A percentile compares a stretch with the other conserved stretches of the same genome.
Conservation (phyloP, 2,329 filamentous ascomycete genomes). For the Phoma sp. region DNA sequence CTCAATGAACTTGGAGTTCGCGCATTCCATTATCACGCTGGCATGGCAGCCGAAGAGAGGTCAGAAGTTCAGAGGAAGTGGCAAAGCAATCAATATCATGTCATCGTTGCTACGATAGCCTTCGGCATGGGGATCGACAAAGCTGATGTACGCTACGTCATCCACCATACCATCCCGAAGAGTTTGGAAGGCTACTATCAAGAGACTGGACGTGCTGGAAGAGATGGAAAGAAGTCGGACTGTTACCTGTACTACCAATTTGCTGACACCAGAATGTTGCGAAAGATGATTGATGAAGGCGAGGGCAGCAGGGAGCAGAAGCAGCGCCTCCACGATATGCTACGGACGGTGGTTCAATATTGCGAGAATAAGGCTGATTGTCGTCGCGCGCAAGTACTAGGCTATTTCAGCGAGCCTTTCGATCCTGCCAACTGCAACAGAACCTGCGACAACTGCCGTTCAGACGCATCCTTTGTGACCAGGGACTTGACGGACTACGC, state of each 20-base stretch:
- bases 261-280: constrained; percentile 74
- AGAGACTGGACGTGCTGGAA: constrained; percentile 92
- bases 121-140: constrained; percentile 99
- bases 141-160: constrained; percentile 92
- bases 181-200: constrained; percentile 98
- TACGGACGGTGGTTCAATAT: constrained; percentile 83
- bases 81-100: constrained; percentile 80
- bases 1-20: constrained; percentile 72
- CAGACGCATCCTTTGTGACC: constrained; percentile 72
- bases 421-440: constrained; percentile 72
- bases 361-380: constrained; percentile 92
- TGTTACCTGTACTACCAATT: constrained; percentile 93
- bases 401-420: constrained; percentile 94
- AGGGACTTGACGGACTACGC: constrained; percentile 82
- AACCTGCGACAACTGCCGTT: constrained; percentile 89
- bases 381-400: constrained; percentile 83
- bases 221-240: constrained; percentile 85
- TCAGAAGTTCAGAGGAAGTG: constrained; percentile 76
- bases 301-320: constrained; percentile 82
- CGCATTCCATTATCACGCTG: constrained; percentile 87
- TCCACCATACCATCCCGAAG: constrained; percentile 92
- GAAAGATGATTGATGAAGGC: constrained; percentile 82
- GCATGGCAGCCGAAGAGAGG: constrained; percentile 73
- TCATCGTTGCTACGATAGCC: constrained; percentile 97
- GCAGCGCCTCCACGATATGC: constrained; percentile 82